Base-by-base conservation (phyloP, 2,329 filamentous ascomycete species). In the Aureobasidium leucospermi region DNA sequence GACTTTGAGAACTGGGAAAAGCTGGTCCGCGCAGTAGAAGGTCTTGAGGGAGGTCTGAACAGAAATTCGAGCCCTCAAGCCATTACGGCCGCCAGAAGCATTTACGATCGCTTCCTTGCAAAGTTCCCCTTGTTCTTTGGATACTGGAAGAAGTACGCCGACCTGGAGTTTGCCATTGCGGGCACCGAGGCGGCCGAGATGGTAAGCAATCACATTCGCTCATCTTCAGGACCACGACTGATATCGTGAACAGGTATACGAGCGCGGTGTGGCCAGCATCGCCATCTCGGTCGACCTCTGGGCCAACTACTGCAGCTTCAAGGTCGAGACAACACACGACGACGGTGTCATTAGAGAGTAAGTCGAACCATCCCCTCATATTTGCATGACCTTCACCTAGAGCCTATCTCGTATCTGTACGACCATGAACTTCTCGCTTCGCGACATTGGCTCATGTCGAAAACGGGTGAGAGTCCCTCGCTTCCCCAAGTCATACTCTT, bases 81-180 rank as follows among this genome's bases (percentile, higher is more conserved):
- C 31, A 91, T 99, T 67, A 86, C 90, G 19, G 87, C 90, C 10
- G 87, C 91, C 59, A 88, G 94, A 74, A 85, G 89, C 73, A 85
- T 89, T 63, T 97, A 96, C 78, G 92, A 99, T 73, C 85, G 88
- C 49, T 95, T 99, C 70, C 86, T 99, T 23, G 84, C 89, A 62
- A 96, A 96, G 71, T 99, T 96, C 65, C 94, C 94, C 2, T 82
- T 97, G 10, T 84, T 97, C 41, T 99, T 97, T 69, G 94, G 93
- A 56, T 99, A 97, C 78, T 99, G 94, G 94, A 97, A 97, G 79
- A 97, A 96, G 73, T 99, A 97, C 81, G 94, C 94, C 69, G 93
- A 97, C 69, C 81, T 96, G 64, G 94, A 99, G 71, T 99, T 99
- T 76, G 91, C 91, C 53, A 96, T 99, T 65, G 91, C 91, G 4